A percentile compares a stretch with the other conserved stretches of the same genome.
These are phyloP conservation scores for Trichophyton verrucosum DNA, from an alignment of 2,329 filamentous ascomycete genomes.

Conservation along the genomic window DNA sequence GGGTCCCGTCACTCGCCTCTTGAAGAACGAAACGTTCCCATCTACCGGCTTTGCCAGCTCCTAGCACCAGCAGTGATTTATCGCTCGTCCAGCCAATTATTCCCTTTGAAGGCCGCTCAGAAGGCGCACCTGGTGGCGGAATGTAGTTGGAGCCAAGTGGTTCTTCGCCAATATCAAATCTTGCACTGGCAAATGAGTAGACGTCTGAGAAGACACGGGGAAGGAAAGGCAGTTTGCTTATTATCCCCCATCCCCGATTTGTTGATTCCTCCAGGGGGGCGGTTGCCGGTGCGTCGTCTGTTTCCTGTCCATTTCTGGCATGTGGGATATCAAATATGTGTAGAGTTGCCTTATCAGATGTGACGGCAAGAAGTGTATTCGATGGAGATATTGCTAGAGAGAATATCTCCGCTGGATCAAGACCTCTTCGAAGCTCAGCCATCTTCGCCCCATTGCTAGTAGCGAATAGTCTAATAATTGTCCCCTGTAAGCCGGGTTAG, in stretches of 20 bases:
- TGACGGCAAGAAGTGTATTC: slow-evolving; percentile 70
- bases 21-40: slow-evolving; percentile 78
- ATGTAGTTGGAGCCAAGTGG: slow-evolving; percentile 30
- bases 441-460: slow-evolving; percentile 69
- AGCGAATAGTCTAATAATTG: slow-evolving; percentile 73
- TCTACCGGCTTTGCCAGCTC: slow-evolving; percentile 64
- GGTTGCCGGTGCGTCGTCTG: slow-evolving; percentile 13
- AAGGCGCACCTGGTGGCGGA: slow-evolving; percentile 41
- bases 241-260: slow-evolving; percentile 69
- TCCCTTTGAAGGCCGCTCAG: slow-evolving; percentile 60
- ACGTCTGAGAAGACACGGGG: slow-evolving; percentile 80
- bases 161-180: slow-evolving; percentile 77
- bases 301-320: slow-evolving; percentile 25
- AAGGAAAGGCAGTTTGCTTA: slow-evolving; percentile 71
- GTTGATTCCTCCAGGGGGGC: slow-evolving; percentile 24
- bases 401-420: slow-evolving; percentile 78
- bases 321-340: slow-evolving; percentile 79
- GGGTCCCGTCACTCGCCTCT: slow-evolving; percentile 55
- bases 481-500: slow-evolving; percentile 46
- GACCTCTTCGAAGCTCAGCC: slow-evolving; percentile 73
- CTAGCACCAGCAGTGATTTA: slow-evolving; percentile 59
- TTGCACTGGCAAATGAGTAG: slow-evolving; percentile 69
- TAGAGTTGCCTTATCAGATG: slow-evolving; percentile 90
- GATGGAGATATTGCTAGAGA: slow-evolving; percentile 78
- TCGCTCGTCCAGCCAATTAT: slow-evolving; percentile 75